These are phyloP conservation scores for Hygrophoropsis aurantiaca DNA, from an alignment of 768 basidiomycete genomes.

Conservation along the genomic window DNA sequence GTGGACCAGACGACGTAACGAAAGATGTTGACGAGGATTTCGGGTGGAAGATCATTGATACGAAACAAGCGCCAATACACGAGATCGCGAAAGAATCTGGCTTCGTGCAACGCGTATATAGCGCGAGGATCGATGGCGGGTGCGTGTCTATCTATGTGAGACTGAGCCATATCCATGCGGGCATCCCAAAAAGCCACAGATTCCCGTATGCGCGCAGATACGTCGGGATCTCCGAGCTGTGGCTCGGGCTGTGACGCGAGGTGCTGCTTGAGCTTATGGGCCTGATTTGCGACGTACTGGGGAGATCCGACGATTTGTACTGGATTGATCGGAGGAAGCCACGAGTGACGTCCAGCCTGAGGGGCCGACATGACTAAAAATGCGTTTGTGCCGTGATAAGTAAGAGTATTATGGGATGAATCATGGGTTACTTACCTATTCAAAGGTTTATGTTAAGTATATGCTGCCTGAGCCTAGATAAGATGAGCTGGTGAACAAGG, in stretches of 20 bases:
- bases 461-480: no score
- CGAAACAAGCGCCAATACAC: conserved; percentile 47
- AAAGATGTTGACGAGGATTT: conserved; percentile 67
- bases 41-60: conserved; percentile 61
- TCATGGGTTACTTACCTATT: no score
- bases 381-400: no score
- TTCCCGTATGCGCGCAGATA: conserved; percentile 4
- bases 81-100: conserved; percentile 10
- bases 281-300: no score
- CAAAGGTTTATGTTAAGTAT: no score
- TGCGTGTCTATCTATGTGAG: conserved; percentile 6
- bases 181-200: conserved; percentile 7
- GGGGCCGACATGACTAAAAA: no score
- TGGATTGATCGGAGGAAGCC: no score
- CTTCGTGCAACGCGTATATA: conserved; percentile 9
- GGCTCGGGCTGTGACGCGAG: conserved; percentile 21
- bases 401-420: no score
- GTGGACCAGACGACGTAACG: conserved; percentile 59
- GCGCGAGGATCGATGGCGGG: conserved; percentile 9
- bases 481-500: background rate
- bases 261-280: background rate
- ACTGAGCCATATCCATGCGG: no score
- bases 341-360: no score
- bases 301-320: no score
- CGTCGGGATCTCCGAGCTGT: background rate